Percentiles rank a stretch among this genome's conserved stretches.
phyloP scores from a whole-genome alignment of 352 stramenopile genomes.

The Pseudoperonospora humuli region DNA sequence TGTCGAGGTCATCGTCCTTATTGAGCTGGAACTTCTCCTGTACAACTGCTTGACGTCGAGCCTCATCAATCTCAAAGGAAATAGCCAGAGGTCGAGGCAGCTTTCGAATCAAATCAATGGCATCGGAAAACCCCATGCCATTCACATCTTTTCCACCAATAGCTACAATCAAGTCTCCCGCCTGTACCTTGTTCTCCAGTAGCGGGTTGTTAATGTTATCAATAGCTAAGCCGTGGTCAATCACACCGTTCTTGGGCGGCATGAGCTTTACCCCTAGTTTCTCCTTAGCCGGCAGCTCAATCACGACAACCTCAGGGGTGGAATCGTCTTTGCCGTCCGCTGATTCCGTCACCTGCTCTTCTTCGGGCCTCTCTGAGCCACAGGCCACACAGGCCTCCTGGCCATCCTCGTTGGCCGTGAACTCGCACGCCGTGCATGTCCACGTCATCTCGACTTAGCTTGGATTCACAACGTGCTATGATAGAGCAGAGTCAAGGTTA shows the following conservation, averaged over 20 bases:
- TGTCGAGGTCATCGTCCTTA: slow-evolving; percentile 60
- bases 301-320: slow-evolving; percentile 53
- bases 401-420: slow-evolving; percentile 50
- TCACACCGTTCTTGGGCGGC: slow-evolving; percentile 75
- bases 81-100: slow-evolving; percentile 71
- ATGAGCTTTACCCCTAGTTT: slow-evolving; percentile 84
- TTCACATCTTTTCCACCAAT: slow-evolving; percentile 74
- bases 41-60: slow-evolving; percentile 45
- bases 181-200: slow-evolving; percentile 74
- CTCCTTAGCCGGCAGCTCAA: slow-evolving; percentile 76
- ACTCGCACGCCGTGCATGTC: slow-evolving; percentile 55
- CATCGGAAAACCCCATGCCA: slow-evolving; percentile 72
- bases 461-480: background rate
- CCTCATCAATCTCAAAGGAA: slow-evolving; percentile 75
- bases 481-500: slow-evolving; percentile 5
- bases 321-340: slow-evolving; percentile 5
- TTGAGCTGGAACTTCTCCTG: slow-evolving; percentile 45
- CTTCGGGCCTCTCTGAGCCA: slow-evolving; percentile 37
- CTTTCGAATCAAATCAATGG: slow-evolving; percentile 81
- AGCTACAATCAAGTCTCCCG: slow-evolving; percentile 75
- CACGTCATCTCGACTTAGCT: slow-evolving; percentile 36
- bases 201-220: slow-evolving; percentile 85
- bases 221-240: slow-evolving; percentile 73
- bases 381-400: slow-evolving; percentile 54
- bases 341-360: slow-evolving; percentile 9